Base-by-base conservation (phyloP, 495 filamentous ascomycete species). In the Podospora australis region DNA sequence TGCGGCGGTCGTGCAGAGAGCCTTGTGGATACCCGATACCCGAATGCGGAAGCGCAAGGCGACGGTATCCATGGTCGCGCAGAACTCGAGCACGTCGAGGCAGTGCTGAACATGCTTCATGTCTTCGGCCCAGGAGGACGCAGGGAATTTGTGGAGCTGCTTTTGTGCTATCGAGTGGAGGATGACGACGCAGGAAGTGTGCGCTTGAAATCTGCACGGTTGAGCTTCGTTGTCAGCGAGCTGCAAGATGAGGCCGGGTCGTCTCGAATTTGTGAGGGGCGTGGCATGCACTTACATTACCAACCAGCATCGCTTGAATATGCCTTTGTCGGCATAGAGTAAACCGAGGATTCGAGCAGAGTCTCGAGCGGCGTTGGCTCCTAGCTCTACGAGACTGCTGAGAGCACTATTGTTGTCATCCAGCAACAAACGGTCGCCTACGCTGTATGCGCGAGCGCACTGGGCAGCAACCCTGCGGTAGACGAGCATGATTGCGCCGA, bases 251-350 rank as follows among this genome's bases (percentile, higher is more conserved):
- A 9, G 2, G 2, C 17, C 10, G 1, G 16, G 9, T 17, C 4
- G n/a, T 1, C 21, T 35, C 11, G 22, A 19, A 40, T 23, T 23
- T 13, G 2, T 17, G 17, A n/a, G n/a, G n/a, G n/a, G n/a, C n/a
- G n/a, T n/a, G n/a, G n/a, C 34, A 10, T 34, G 7, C 2, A 17
- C 59, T 48, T 46, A 66, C 62, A 65, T 67, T 13, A 65, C 57
- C n/a, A 67, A 38, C 57, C 59, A 67, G 22, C 59, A 67, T 2
- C 64, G 46, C 39, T 54, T 55, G 36, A 67, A 59, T 19, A 67
- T 49, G 9, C 59, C 57, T 3, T 49, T 44, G 22, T 67, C 57
- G 9, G 22, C 46, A 7, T 57, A 47, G 10, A 67, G 49, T 2
- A 63, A 45, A 6, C 46, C 54, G 2, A 63, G 42, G 11, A 64